Conservation (phyloP, 768 basidiomycete genomes). For the Russula emetica region DNA sequence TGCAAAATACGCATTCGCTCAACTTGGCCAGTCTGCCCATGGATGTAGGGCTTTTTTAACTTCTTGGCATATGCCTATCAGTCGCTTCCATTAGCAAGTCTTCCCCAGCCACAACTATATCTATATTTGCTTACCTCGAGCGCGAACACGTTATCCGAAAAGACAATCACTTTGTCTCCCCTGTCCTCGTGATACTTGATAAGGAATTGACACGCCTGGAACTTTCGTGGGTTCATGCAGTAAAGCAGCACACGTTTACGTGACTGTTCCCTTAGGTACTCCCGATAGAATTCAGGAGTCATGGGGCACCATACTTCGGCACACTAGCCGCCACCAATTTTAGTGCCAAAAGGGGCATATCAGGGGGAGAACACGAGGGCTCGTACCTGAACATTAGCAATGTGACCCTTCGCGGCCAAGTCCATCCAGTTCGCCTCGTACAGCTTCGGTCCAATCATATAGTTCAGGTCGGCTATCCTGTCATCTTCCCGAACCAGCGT, state of each 20-base stretch:
- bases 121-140: conserved; percentile 65
- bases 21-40: conserved; percentile 90
- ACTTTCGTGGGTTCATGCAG: conserved; percentile 99
- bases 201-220: conserved; percentile 97
- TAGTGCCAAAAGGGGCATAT: conserved; percentile 17
- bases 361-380: background rate
- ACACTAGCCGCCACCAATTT: conserved; percentile 51
- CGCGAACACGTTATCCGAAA: conserved; percentile 97
- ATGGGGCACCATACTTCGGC: conserved; percentile 99
- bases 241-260: conserved; percentile 94
- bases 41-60: conserved; percentile 90
- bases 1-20: conserved; percentile 95
- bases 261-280: conserved; percentile 90
- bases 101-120: background rate
- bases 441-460: conserved; percentile 98
- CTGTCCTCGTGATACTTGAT: conserved; percentile 97
- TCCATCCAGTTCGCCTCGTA: conserved; percentile 99
- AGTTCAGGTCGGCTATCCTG: conserved; percentile 97
- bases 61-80: conserved; percentile 87
- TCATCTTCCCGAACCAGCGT: conserved; percentile 99
- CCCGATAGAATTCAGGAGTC: conserved; percentile 98
- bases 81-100: background rate
- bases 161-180: conserved; percentile 99
- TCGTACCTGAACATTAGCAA: conserved; percentile 97
- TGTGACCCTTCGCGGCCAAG: conserved; percentile 97